phyloP scores from a whole-genome alignment of 2,329 filamentous ascomycete genomes.

The Scedosporium dehoogii region DNA sequence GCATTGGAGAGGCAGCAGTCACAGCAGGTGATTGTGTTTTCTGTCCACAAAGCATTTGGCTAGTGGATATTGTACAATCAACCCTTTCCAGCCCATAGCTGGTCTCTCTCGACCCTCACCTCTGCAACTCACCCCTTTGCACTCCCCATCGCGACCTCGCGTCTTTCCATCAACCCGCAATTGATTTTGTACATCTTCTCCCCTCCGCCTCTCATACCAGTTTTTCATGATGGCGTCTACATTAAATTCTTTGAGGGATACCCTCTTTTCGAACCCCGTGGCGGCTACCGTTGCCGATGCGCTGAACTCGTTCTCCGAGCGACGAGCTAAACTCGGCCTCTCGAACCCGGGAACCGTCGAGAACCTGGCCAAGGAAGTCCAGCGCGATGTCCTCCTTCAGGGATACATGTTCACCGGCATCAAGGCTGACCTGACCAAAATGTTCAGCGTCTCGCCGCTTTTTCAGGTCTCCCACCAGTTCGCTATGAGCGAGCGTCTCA shows the following conservation, averaged over 20 bases:
- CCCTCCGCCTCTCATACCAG: not conserved
- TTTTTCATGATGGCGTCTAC: conserved; percentile 37
- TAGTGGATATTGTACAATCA: not conserved
- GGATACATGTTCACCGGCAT: conserved; percentile 96
- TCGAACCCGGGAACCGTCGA: conserved; percentile 90
- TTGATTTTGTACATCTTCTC: not conserved
- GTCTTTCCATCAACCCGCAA: not conserved
- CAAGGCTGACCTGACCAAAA: conserved; percentile 92
- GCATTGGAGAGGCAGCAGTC: not conserved
- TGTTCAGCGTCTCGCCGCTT: conserved; percentile 83
- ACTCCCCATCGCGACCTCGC: not conserved
- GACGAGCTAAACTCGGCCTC: conserved; percentile 79
- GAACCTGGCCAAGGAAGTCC: conserved; percentile 79
- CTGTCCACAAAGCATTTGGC: not conserved
- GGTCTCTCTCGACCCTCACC: not conserved
- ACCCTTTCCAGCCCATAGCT: too few relatives aligned
- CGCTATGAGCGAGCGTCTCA: conserved; percentile 84
- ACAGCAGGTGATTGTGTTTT: not conserved
- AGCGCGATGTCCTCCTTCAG: conserved; percentile 91
- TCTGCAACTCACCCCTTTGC: not conserved
- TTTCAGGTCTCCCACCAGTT: conserved; percentile 98
- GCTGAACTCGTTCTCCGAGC: conserved; percentile 72
- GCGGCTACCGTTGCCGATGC: conserved; percentile 62
- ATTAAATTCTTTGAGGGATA: conserved; percentile 44
- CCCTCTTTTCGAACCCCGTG: conserved; percentile 67